Evolutionary conservation across 306 rosid species (phyloP), one percentile per base, ranked within the genome.

Genomic region (Cucurbita pepo): DNA sequence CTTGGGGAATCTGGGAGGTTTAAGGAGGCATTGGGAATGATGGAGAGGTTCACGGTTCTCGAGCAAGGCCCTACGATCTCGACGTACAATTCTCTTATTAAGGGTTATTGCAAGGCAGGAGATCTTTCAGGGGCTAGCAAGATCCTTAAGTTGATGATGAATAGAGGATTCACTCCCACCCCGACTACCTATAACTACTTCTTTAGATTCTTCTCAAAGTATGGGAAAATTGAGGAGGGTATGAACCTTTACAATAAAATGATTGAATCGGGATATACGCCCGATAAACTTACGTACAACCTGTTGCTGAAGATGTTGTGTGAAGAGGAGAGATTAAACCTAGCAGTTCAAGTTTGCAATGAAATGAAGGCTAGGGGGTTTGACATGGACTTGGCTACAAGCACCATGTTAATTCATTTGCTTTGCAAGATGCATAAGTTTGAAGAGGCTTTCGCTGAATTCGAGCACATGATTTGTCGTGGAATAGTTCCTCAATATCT

Each of bases 231-330:
- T 79, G 95, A 90, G 75, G 98, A 89, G 82, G 90, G 90, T 36
- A 89, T 94, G 92, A 87, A 87, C 77, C 84, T 90, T 41, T 94
- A 90, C 80, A 77, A 86, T 79, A 94, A 90, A 84, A 78, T 94
- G 95, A 83, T 86, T 71, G 89, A 83, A 75, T 89, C 96, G 43
- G 98, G 97, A 72, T 66, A 94, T 81, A 56, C 80, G 64, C 97
- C 89, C 0, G 89, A 94, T 80, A 86, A 85, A 48, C 85, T 91
- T 59, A 86, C 97, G 25, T 94, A 86, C 82, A 92, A 94, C 79
- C 95, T 94, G 79, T 67, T 94, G 82, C 52, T 94, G 87, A 94
- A 90, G 82, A 90, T 90, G 96, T 78, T 90, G 63, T 87, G 96
- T 58, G 96, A 94, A 59, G 96, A 85, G 75, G 91, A 81, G 84